Evolutionary conservation across 352 stramenopile genomes (phyloP).

Genomic region (Globisporangium uncinulatum): DNA sequence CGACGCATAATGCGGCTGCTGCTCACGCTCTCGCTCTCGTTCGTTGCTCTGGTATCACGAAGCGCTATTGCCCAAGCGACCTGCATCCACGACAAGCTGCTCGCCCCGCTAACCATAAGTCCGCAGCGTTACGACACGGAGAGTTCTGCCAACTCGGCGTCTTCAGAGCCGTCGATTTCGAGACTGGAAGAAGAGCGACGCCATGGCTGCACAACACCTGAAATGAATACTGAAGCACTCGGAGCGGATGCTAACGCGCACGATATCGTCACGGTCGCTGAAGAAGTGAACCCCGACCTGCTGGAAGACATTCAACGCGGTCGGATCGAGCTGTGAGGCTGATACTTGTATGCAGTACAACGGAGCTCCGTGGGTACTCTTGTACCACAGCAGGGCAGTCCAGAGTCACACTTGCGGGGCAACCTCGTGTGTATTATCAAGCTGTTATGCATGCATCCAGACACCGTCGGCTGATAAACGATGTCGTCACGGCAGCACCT

Average conservation of each 20-base stretch:
- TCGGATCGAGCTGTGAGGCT: background rate
- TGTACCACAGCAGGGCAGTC: too few species aligned
- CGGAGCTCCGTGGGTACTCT: too few species aligned
- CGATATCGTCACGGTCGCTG: background rate
- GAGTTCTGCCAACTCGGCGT: background rate
- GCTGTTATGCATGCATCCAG: too few species aligned
- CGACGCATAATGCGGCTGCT: background rate
- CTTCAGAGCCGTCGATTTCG: background rate
- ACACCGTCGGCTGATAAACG: too few species aligned
- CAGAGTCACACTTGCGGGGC: too few species aligned
- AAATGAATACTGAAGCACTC: too few species aligned
- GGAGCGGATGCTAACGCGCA: background rate
- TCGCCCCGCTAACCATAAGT: background rate
- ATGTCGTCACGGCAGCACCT: too few species aligned
- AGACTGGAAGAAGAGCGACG: background rate
- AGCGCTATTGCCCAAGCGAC: background rate
- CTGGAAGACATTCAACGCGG: background rate
- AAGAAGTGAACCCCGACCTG: background rate
- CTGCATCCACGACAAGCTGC: background rate
- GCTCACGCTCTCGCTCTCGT: background rate
- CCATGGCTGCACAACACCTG: background rate
- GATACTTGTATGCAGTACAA: too few species aligned
- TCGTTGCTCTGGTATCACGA: background rate
- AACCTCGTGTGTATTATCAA: too few species aligned
- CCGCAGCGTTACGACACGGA: background rate